phyloP scores from a whole-genome alignment of 2,329 filamentous ascomycete genomes.

The Phialocephala subalpina region DNA sequence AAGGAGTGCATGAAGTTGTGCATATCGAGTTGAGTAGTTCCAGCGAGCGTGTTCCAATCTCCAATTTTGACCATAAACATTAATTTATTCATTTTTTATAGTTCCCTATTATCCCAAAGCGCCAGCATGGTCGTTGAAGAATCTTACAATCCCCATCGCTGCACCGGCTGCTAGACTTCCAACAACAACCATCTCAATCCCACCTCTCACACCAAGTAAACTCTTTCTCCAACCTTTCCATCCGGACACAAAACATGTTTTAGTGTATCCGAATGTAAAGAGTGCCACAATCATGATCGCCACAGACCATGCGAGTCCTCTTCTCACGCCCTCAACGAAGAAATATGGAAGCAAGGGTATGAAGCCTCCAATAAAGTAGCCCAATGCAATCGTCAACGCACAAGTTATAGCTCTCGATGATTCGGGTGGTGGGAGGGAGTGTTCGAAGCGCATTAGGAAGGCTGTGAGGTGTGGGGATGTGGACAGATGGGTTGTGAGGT shows the following conservation, averaged over 20 bases:
- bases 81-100: not conserved
- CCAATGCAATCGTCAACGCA: constrained; percentile 60
- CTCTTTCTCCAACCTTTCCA: constrained; percentile 40
- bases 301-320: constrained; percentile 57
- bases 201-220: constrained; percentile 41
- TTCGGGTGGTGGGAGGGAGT: constrained; percentile 41
- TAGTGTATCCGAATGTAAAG: constrained; percentile 70
- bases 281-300: constrained; percentile 66
- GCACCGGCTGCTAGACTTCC: constrained; percentile 48
- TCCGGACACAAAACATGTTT: constrained; percentile 61
- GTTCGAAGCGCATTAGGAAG: constrained; percentile 49
- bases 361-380: constrained; percentile 65
- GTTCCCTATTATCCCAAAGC: not conserved
- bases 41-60: too few relatives aligned
- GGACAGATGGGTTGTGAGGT: constrained; percentile 46
- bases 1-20: too few relatives aligned
- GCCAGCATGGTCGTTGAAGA: constrained; percentile 32
- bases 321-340: constrained; percentile 46
- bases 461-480: constrained; percentile 44
- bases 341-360: constrained; percentile 65
- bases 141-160: constrained; percentile 49
- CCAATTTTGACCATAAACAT: not conserved
- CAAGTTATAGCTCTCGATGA: constrained; percentile 48
- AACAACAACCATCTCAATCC: constrained; percentile 51
- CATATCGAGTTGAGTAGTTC: too few relatives aligned